These are phyloP conservation scores for Salvia hispanica DNA, from an alignment of 257 asterid genomes.

Conservation along the genomic window DNA sequence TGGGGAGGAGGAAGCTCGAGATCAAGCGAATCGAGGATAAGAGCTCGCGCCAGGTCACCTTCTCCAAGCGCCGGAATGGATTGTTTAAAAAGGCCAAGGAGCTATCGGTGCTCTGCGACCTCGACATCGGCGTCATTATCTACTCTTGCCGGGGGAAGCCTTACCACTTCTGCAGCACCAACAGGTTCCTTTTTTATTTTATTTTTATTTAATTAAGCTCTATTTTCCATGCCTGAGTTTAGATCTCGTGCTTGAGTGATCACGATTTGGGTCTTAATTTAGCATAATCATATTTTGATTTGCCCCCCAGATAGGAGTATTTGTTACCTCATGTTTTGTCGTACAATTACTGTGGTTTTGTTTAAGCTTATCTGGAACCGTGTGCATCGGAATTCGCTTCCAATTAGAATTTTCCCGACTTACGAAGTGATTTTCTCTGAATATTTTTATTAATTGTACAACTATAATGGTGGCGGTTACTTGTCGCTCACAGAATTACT, in stretches of 20 bases:
- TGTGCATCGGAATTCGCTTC: too few relatives aligned
- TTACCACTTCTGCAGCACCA: conserved; percentile 45
- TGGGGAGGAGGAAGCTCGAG: conserved; percentile 52
- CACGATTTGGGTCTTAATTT: conserved; percentile 3
- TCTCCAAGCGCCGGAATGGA: conserved; percentile 50
- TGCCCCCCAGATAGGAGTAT: too few relatives aligned
- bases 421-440: too few relatives aligned
- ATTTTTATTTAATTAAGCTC: too few relatives aligned
- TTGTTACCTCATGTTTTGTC: too few relatives aligned
- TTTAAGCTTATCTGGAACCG: too few relatives aligned
- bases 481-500: too few relatives aligned
- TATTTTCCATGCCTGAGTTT: neutral
- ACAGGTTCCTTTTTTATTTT: neutral
- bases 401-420: too few relatives aligned
- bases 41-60: conserved; percentile 49
- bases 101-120: conserved; percentile 54
- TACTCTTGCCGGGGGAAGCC: conserved; percentile 53
- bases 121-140: conserved; percentile 48
- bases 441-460: too few relatives aligned
- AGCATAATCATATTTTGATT: neutral
- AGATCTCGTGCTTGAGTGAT: neutral
- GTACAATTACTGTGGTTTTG: too few relatives aligned
- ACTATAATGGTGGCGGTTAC: too few relatives aligned
- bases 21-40: conserved; percentile 53
- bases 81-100: conserved; percentile 57